Evolutionary conservation across 139 green algal genomes (phyloP).

Genomic region (Haematococcus lacustris): DNA sequence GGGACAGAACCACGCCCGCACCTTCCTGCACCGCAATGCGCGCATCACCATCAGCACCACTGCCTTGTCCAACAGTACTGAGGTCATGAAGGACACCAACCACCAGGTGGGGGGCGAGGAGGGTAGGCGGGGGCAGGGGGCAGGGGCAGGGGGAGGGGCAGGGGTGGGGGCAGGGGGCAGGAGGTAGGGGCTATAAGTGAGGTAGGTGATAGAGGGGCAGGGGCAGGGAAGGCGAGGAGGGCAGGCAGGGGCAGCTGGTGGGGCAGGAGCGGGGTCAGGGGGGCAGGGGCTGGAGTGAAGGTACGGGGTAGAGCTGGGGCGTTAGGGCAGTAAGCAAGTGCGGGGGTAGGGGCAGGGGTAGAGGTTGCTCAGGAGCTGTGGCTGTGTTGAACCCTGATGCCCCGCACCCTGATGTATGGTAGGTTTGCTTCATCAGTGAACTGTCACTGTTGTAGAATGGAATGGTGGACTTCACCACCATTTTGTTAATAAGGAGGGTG

Average conservation of each 20-base stretch:
- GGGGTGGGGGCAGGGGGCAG: not conserved
- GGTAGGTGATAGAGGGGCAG: not conserved
- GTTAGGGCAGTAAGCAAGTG: too few relatives aligned
- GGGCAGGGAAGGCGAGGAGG: too few relatives aligned
- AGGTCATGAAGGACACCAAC: not conserved
- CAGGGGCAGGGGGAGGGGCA: not conserved
- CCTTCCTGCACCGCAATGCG: slow-evolving; percentile 56
- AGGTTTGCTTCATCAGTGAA: too few relatives aligned
- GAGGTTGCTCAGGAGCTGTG: too few relatives aligned
- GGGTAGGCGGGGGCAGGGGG: not conserved
- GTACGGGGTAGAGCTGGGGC: too few relatives aligned
- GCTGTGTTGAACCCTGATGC: too few relatives aligned
- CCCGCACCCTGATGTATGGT: too few relatives aligned
- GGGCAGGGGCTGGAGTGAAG: not conserved
- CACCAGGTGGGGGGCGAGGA: not conserved
- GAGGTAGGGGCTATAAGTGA: not conserved
- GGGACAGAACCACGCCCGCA: slow-evolving; percentile 63
- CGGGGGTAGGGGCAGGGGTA: too few relatives aligned
- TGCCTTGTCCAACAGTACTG: too few relatives aligned
- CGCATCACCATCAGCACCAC: slow-evolving; percentile 51
- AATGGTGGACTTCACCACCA: too few relatives aligned
- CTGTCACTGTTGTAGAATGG: too few relatives aligned
- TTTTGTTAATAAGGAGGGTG: too few relatives aligned
- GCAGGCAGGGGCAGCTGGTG: not conserved
- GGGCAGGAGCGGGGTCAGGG: not conserved